phyloP scores from a whole-genome alignment of 1,284 basidiomycete genomes.

The Malassezia restricta region DNA sequence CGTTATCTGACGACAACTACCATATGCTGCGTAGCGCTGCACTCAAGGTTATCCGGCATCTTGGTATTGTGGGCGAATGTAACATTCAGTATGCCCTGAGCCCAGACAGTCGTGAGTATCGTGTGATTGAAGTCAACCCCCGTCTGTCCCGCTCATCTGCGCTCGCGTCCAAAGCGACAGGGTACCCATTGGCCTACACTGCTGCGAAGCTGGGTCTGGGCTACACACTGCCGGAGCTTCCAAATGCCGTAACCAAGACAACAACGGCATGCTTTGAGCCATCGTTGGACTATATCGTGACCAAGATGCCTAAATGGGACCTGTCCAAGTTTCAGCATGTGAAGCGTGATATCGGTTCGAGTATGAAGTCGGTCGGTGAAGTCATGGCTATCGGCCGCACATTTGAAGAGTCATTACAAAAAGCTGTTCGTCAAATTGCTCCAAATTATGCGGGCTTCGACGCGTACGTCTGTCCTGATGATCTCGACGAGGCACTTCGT shows the following conservation, averaged over 20 bases:
- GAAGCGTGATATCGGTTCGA: slow-evolving; percentile 83
- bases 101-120: slow-evolving; percentile 82
- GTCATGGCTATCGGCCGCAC: slow-evolving; percentile 99
- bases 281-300: slow-evolving; percentile 98
- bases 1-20: slow-evolving; percentile 84
- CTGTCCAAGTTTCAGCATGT: slow-evolving; percentile 95
- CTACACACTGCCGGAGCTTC: slow-evolving; percentile 90
- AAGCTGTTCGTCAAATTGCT: slow-evolving; percentile 94
- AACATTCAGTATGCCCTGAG: slow-evolving; percentile 98
- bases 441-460: slow-evolving; percentile 62
- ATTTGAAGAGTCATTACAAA: slow-evolving; percentile 96
- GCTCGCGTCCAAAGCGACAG: slow-evolving; percentile 95
- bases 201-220: slow-evolving; percentile 99
- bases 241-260: slow-evolving; percentile 97
- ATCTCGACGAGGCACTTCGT: slow-evolving; percentile 65
- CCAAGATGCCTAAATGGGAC: slow-evolving; percentile 99
- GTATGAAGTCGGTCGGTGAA: slow-evolving; percentile 99
- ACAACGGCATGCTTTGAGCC: slow-evolving; percentile 99
- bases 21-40: slow-evolving; percentile 97
- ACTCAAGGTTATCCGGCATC: slow-evolving; percentile 90
- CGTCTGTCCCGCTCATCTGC: slow-evolving; percentile 52
- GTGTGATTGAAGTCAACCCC: slow-evolving; percentile 61
- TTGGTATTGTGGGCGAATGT: slow-evolving; percentile 96
- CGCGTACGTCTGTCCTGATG: slow-evolving; percentile 63
- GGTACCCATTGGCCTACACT: slow-evolving; percentile 97